Evolutionary conservation across 2,329 filamentous ascomycete genomes (phyloP).

Genomic region (Arthrinium puccinioides): DNA sequence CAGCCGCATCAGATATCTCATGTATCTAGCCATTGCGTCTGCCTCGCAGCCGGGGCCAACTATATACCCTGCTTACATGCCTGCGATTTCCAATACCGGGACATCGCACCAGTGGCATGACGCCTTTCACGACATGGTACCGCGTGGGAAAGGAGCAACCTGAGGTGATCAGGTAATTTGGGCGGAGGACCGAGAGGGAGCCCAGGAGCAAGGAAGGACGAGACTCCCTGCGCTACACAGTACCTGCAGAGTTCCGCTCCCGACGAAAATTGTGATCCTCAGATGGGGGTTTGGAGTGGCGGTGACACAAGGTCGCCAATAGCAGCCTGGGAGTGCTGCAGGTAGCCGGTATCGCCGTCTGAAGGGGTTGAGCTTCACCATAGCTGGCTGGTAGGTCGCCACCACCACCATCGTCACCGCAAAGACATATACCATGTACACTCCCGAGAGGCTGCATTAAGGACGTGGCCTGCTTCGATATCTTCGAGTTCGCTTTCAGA

Average conservation of each 20-base stretch:
- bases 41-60: slow-evolving; percentile 13
- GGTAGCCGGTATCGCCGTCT: slow-evolving; percentile 12
- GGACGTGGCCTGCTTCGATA: too few species aligned
- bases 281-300: slow-evolving; percentile 14
- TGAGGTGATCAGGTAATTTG: slow-evolving; percentile 11
- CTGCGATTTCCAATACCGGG: slow-evolving; percentile 6
- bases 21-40: slow-evolving; percentile 11
- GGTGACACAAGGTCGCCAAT: slow-evolving; percentile 13
- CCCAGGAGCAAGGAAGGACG: slow-evolving; percentile 4
- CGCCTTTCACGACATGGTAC: slow-evolving; percentile 14
- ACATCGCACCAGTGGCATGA: slow-evolving; percentile 11
- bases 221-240: slow-evolving; percentile 16
- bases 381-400: neutral
- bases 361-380: neutral
- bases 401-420: neutral
- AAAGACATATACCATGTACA: slow-evolving; percentile 2
- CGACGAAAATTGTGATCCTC: slow-evolving; percentile 23
- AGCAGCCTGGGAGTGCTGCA: slow-evolving; percentile 14
- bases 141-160: slow-evolving; percentile 5
- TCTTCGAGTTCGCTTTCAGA: too few species aligned
- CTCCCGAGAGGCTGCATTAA: slow-evolving; percentile 1
- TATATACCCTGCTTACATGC: slow-evolving; percentile 15
- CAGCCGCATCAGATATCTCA: slow-evolving; percentile 9
- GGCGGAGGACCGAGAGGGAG: neutral
- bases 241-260: slow-evolving; percentile 19